These are phyloP conservation scores for Mallotus repandus DNA, from an alignment of 441 rosid genomes.

Conservation along the genomic window DNA sequence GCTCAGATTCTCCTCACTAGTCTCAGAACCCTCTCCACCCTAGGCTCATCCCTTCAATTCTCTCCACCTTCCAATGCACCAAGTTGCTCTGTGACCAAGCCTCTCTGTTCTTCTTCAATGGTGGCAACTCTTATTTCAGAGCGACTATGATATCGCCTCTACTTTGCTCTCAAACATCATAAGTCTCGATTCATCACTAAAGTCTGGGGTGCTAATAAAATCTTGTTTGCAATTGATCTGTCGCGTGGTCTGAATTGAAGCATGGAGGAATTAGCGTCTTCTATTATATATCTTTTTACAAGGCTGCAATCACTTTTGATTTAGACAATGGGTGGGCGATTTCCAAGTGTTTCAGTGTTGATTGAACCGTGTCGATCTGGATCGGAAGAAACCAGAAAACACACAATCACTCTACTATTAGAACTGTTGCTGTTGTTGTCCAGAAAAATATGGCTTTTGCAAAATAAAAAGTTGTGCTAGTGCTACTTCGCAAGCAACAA, in stretches of 20 bases:
- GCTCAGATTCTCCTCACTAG: constrained; percentile 65
- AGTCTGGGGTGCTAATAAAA: constrained; percentile 74
- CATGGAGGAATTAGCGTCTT: constrained; percentile 54
- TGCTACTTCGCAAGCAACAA: no score
- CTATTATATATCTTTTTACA: constrained; percentile 68
- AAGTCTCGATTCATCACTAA: constrained; percentile 69
- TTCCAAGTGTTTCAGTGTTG: constrained; percentile 50
- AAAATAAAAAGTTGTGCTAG: no score
- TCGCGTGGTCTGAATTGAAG: constrained; percentile 50
- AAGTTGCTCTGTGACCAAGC: constrained; percentile 61
- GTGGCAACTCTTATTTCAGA: constrained; percentile 81
- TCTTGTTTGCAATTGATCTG: constrained; percentile 68
- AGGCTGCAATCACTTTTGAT: constrained; percentile 67
- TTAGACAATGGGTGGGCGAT: constrained; percentile 69
- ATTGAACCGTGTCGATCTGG: constrained; percentile 69
- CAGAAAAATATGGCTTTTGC: no score
- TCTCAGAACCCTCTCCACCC: constrained; percentile 66
- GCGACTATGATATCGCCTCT: constrained; percentile 80
- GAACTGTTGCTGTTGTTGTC: constrained; percentile 55
- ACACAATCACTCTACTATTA: constrained; percentile 57
- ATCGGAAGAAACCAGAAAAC: constrained; percentile 44
- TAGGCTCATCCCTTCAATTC: constrained; percentile 62
- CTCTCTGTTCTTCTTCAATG: constrained; percentile 45
- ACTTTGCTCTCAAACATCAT: constrained; percentile 50
- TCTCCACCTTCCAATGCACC: constrained; percentile 72